phyloP scores from a whole-genome alignment of 176 grass and related monocot genomes.

The Hsuehochloa calcarea region DNA sequence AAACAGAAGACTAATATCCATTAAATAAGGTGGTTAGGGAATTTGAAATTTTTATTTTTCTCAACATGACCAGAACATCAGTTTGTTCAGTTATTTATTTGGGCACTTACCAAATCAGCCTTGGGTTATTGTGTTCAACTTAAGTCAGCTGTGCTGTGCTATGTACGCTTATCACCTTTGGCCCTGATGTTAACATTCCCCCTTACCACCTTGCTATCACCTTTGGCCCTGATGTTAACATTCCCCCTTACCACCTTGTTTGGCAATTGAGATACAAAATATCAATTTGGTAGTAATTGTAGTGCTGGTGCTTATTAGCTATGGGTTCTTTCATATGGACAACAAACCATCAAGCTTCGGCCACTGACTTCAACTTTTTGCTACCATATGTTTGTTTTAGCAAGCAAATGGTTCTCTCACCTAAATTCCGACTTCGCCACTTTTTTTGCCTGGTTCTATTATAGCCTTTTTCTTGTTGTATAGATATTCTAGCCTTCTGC shows the following conservation, averaged over 20 bases:
- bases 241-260: background rate
- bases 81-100: slow-evolving; percentile 1
- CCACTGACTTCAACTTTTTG: background rate
- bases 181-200: background rate
- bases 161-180: background rate
- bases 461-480: background rate
- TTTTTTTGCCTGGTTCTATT: background rate
- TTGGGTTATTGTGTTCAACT: background rate
- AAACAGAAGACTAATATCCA: background rate
- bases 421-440: background rate
- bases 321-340: background rate
- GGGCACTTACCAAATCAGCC: background rate
- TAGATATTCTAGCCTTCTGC: background rate
- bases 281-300: background rate
- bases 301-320: background rate
- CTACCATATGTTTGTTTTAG: slow-evolving; percentile 23
- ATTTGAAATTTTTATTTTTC: background rate
- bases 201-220: background rate
- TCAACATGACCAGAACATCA: background rate
- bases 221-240: background rate
- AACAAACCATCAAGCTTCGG: background rate
- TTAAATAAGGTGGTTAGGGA: background rate
- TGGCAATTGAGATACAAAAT: background rate
- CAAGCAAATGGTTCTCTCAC: background rate
- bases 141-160: background rate